Base-by-base conservation (phyloP, 176 grass and related monocot genomes). In the Ensete glaucum region DNA sequence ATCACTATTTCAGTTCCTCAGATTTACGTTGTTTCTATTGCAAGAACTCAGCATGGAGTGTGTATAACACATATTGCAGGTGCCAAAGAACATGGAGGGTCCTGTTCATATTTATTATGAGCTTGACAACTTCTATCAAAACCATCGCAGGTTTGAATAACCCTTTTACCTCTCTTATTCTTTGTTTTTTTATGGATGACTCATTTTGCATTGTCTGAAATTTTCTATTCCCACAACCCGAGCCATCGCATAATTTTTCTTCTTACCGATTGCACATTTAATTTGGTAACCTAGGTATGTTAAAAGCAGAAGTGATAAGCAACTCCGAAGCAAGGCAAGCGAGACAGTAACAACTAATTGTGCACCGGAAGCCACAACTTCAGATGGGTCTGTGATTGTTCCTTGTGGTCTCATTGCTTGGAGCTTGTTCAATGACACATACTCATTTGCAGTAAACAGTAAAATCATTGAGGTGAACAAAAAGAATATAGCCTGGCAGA, bases 351-450 rank as follows among this genome's bases (percentile, higher is more conserved):
- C 73, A 49, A 85, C 85, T 77, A 74, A 81, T 59, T 98, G 94
- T 75, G 80, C 75, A 12, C 94, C 94, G 65, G 90, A 98, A 87
- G 81, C 54, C 65, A 66, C 54, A 25, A 82, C 64, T 25, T 70
- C 78, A 43, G 53, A 83, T 60, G 85, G 84, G 77, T 76, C 84
- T 63, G 81, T 90, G 22, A 91, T 93, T 68, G 78, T 98, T 82
- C 94, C 90, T 54, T 98, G 94, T 73, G 94, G 94, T 15, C 94
- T 98, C 56, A 85, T 98, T 59, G 88, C 94, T 72, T 93, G 94
- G 94, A 98, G 90, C 81, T 60, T 98, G 67, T 97, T 93, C 82
- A 93, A 91, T 67, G 94, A 97, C 53, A 93, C 94, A 4, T 97
- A 89, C 60, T 77, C 53, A 57, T 83, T 93, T 67, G 79, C 78